These are phyloP conservation scores for Neurospora tetrasperma DNA, from an alignment of 495 filamentous ascomycete genomes.

Conservation along the genomic window DNA sequence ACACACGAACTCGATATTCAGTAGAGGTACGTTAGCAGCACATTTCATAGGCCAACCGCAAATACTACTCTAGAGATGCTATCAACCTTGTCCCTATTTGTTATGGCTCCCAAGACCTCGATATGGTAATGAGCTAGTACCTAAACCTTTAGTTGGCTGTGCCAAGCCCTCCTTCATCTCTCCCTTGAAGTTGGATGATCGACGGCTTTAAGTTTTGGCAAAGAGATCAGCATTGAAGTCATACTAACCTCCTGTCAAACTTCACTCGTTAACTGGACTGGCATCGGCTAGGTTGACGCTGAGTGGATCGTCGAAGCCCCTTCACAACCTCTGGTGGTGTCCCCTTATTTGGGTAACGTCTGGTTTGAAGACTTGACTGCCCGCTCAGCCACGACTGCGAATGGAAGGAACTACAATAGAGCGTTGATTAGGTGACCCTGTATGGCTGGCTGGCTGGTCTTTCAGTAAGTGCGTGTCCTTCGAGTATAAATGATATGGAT, in stretches of 20 bases:
- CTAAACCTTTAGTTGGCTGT: too few relatives aligned
- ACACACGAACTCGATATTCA: neutral
- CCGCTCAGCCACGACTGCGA: neutral
- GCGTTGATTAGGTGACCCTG: neutral
- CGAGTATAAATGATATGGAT: neutral
- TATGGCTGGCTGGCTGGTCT: neutral
- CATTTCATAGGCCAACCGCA: neutral
- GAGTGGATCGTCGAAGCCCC: neutral
- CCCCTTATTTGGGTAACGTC: neutral
- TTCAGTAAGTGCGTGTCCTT: neutral
- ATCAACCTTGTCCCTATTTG: too few relatives aligned
- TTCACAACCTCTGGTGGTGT: neutral
- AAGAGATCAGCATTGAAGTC: too few relatives aligned
- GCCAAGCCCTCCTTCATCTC: neutral
- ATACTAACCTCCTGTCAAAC: neutral
- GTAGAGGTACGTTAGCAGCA: neutral
- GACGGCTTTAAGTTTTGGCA: too few relatives aligned
- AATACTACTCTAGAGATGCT: neutral
- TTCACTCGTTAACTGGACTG: neutral
- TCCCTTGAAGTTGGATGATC: neutral
- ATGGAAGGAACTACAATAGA: neutral
- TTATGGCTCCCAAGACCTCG: too few relatives aligned
- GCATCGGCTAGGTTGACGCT: neutral
- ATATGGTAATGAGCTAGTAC: too few relatives aligned
- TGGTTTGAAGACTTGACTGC: neutral